Base-by-base conservation (phyloP, 306 rosid genomes). In the Alnus rubra region DNA sequence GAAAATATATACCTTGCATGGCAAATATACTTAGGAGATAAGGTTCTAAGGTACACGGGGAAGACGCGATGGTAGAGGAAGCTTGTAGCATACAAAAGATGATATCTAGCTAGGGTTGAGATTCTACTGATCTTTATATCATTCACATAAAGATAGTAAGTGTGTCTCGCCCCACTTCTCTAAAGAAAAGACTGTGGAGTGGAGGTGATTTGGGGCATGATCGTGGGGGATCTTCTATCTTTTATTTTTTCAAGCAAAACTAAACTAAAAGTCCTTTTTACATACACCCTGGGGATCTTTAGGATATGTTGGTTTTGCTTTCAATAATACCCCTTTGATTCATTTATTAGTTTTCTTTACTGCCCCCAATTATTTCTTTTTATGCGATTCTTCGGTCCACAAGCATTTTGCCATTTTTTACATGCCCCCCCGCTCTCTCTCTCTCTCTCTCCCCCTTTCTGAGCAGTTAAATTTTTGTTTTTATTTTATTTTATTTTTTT, bases 1-100 rank as follows among this genome's bases (percentile, higher is more conserved):
- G 28, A 23, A 23, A 23, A 23, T 23, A 23, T 23, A 23, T 9
- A 49, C 14, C 15, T 49, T 49, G 23, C n/a, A n/a, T n/a, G n/a
- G 18, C 74, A 69, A 59, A 69, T 79, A 54, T n/a, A n/a, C 90
- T 88, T 88, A 88, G 55, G 75, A 75, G 80, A 56, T 88, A 88
- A 88, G 94, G 81, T 48, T 44, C 3, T 0, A 28, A 42, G 18
- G 75, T 55, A 89, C 85, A 81, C 76, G 87, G 80, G 73, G 56
- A 80, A 76, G 90, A 89, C 86, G 84, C 90, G 90, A 78, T 49
- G 81, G 84, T 3, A 51, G 54, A 78, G 73, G 76, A 5, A 87
- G 89, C 96, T 91, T 91, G 76, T 51, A 47, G 75, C 52, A 14
- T 65, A 89, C 96, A 91, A 91, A 91, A 91, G 92, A 68, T 5